Percentiles rank a stretch among this genome's conserved stretches.
Conservation (phyloP, 352 stramenopile species). For the Globisporangium mamillatum region DNA sequence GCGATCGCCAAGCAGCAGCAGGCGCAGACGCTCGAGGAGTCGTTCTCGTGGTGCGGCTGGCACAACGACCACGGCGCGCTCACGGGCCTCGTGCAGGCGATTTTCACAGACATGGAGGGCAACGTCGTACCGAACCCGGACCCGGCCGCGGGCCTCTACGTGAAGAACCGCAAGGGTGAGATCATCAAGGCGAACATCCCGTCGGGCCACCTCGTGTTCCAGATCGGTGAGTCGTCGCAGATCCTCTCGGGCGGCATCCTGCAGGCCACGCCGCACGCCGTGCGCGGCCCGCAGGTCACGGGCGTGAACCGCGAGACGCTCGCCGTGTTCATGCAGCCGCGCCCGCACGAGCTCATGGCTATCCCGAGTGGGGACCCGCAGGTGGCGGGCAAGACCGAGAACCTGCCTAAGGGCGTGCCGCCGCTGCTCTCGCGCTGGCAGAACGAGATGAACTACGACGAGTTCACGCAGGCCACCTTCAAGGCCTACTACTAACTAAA, state of each 20-base stretch:
- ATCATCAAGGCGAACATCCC: conserved; percentile 90
- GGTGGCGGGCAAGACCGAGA: conserved; percentile 58
- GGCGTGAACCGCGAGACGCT: conserved; percentile 90
- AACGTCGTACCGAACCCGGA: conserved; percentile 73
- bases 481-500: conserved; percentile 89
- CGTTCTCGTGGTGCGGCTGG: conserved; percentile 97
- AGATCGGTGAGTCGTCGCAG: conserved; percentile 95
- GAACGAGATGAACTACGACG: conserved; percentile 87
- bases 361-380: conserved; percentile 47
- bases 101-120: conserved; percentile 83
- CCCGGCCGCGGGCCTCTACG: conserved; percentile 88
- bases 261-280: conserved; percentile 90
- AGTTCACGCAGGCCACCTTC: conserved; percentile 91
- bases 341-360: conserved; percentile 81
- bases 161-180: conserved; percentile 87
- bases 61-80: conserved; percentile 96
- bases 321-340: conserved; percentile 97
- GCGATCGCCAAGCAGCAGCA: conserved; percentile 49
- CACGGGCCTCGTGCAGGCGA: conserved; percentile 91
- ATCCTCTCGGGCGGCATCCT: conserved; percentile 93
- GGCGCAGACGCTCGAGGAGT: conserved; percentile 48
- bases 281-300: conserved; percentile 76
- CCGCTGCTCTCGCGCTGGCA: conserved; percentile 86
- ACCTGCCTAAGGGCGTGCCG: conserved; percentile 78
- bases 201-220: conserved; percentile 87